These are phyloP conservation scores for Beauveria sp. DNA, from an alignment of 2,329 filamentous ascomycete genomes.

Conservation along the genomic window DNA sequence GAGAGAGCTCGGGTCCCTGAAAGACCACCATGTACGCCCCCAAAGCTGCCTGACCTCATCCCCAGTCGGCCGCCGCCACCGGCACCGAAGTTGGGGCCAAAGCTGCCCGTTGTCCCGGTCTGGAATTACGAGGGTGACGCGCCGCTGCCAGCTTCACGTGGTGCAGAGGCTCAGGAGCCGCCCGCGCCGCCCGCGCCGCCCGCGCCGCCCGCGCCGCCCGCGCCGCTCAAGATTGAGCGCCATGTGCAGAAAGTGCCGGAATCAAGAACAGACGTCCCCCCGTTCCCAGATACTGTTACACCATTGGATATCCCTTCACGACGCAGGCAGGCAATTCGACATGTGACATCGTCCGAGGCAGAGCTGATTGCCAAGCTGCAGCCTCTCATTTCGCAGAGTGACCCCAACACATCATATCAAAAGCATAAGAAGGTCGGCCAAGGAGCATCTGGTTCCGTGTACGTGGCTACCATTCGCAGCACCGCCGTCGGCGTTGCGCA, in stretches of 20 bases:
- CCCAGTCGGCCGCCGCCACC: background rate
- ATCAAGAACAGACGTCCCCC: background rate
- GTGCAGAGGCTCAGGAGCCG: background rate
- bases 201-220: too few relatives aligned
- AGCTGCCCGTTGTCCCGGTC: background rate
- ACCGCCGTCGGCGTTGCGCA: conserved; percentile 74
- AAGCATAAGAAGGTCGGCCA: conserved; percentile 99
- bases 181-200: background rate
- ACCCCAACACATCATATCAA: conserved; percentile 88
- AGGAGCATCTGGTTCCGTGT: conserved; percentile 96
- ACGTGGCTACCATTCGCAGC: conserved; percentile 92
- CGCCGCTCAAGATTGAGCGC: background rate
- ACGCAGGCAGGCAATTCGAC: conserved; percentile 3
- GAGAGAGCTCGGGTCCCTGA: background rate
- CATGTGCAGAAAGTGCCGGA: background rate
- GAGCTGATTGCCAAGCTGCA: conserved; percentile 96
- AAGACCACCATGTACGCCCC: background rate
- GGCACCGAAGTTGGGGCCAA: background rate
- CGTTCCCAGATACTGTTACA: background rate
- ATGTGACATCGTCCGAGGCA: conserved; percentile 79
- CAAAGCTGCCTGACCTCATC: background rate
- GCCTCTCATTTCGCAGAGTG: conserved; percentile 90
- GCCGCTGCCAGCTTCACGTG: background rate
- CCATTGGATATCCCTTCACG: conserved; percentile 4
- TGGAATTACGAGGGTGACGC: background rate